These are phyloP conservation scores for Mycena leptocephala DNA, from an alignment of 768 basidiomycete species.

Conservation along the genomic window DNA sequence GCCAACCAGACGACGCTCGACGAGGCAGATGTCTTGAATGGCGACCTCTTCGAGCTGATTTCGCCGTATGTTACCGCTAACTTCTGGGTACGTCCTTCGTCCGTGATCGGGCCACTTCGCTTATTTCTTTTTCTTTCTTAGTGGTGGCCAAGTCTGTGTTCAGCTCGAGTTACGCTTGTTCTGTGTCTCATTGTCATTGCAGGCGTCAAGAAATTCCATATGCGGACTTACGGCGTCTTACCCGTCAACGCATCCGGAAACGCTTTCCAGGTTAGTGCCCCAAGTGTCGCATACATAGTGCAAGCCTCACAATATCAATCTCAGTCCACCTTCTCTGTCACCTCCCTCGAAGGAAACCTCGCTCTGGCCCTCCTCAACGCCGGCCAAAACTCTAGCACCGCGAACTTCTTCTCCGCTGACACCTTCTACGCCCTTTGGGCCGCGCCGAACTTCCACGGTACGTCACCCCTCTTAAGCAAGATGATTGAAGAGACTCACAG, in stretches of 20 bases:
- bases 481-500: background rate
- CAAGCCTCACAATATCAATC: background rate
- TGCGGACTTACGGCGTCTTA: slow-evolving; percentile 54
- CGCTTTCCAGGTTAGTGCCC: slow-evolving; percentile 51
- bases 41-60: slow-evolving; percentile 49
- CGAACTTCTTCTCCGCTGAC: slow-evolving; percentile 52
- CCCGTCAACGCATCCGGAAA: slow-evolving; percentile 45
- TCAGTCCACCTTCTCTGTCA: slow-evolving; percentile 56
- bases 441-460: slow-evolving; percentile 54
- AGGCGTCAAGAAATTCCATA: slow-evolving; percentile 56
- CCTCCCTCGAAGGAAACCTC: slow-evolving; percentile 46
- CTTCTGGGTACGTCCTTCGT: slow-evolving; percentile 49
- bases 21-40: slow-evolving; percentile 51
- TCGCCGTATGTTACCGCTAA: slow-evolving; percentile 58
- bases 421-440: slow-evolving; percentile 52
- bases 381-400: slow-evolving; percentile 50
- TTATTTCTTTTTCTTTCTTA: slow-evolving; percentile 1
- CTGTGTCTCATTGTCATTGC: background rate
- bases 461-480: background rate
- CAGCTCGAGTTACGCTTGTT: background rate
- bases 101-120: too few species aligned
- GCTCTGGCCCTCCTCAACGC: slow-evolving; percentile 48
- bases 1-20: slow-evolving; percentile 52
- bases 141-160: slow-evolving; percentile 52
- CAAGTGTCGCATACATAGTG: background rate